These are phyloP conservation scores for Ailanthus altissimus DNA, from an alignment of 345 rosid species.

Conservation along the genomic window DNA sequence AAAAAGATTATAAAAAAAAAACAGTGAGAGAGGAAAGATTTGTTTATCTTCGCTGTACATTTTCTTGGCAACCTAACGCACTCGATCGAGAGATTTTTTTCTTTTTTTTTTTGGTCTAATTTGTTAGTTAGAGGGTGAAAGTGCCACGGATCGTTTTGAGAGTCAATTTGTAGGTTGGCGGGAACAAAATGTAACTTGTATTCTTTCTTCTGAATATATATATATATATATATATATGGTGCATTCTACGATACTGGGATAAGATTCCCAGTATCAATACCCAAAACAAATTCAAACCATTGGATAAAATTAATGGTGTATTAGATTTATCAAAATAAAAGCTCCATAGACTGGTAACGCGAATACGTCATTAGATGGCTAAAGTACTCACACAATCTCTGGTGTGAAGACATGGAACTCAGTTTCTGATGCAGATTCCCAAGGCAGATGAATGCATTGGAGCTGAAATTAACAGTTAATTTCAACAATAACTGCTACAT, in stretches of 20 bases:
- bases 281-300: too few species aligned
- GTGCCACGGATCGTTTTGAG: not conserved
- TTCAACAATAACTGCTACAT: not conserved
- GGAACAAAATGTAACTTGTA: not conserved
- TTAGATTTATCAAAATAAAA: too few species aligned
- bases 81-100: too few species aligned
- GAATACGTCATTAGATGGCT: not conserved
- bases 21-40: not conserved
- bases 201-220: too few species aligned
- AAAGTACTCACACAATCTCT: constrained; percentile 60
- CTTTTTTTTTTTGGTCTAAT: not conserved
- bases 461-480: constrained; percentile 41
- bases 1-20: too few species aligned
- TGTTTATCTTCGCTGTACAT: not conserved
- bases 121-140: too few species aligned
- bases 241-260: too few species aligned
- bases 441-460: constrained; percentile 70
- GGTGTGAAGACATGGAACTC: constrained; percentile 49
- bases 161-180: not conserved
- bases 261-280: too few species aligned
- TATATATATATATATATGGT: too few species aligned
- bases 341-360: not conserved
- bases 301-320: too few species aligned
- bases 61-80: not conserved
- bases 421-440: constrained; percentile 69